Evolutionary conservation across 495 filamentous ascomycete genomes (phyloP).

Genomic region (Extremus antarcticus): DNA sequence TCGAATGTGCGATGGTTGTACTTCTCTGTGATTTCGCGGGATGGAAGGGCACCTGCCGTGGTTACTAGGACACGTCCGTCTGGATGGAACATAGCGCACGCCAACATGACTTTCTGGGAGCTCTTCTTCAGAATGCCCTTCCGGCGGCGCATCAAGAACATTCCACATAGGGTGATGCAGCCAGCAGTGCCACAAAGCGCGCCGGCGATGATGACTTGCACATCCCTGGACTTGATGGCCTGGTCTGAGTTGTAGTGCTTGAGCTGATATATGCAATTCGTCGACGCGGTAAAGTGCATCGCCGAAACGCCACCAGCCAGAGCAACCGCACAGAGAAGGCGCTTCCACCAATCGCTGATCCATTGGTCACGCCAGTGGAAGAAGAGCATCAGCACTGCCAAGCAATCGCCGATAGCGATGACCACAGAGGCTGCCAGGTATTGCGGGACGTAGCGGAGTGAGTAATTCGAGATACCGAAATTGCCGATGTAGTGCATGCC

Average conservation of each 20-base stretch:
- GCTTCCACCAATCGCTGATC: constrained; percentile 68
- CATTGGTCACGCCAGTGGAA: constrained; percentile 67
- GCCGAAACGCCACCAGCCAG: constrained; percentile 66
- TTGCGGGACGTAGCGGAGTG: constrained; percentile 41
- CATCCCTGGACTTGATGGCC: constrained; percentile 38
- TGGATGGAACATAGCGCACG: constrained; percentile 63
- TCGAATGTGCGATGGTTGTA: constrained; percentile 66
- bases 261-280: constrained; percentile 56
- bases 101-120: constrained; percentile 69
- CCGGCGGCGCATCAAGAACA: constrained; percentile 26
- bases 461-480: constrained; percentile 69
- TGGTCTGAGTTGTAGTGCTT: constrained; percentile 18
- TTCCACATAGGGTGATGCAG: constrained; percentile 51
- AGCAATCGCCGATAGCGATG: constrained; percentile 62
- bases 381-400: constrained; percentile 58
- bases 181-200: constrained; percentile 25
- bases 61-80: constrained; percentile 69
- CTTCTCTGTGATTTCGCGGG: constrained; percentile 64
- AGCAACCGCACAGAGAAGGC: constrained; percentile 51
- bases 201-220: constrained; percentile 17
- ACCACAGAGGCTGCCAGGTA: constrained; percentile 59
- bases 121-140: constrained; percentile 30
- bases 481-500: constrained; percentile 91
- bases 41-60: constrained; percentile 69
- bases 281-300: constrained; percentile 79